phyloP scores from a whole-genome alignment of 768 basidiomycete genomes.

The Hygrophorus russula region DNA sequence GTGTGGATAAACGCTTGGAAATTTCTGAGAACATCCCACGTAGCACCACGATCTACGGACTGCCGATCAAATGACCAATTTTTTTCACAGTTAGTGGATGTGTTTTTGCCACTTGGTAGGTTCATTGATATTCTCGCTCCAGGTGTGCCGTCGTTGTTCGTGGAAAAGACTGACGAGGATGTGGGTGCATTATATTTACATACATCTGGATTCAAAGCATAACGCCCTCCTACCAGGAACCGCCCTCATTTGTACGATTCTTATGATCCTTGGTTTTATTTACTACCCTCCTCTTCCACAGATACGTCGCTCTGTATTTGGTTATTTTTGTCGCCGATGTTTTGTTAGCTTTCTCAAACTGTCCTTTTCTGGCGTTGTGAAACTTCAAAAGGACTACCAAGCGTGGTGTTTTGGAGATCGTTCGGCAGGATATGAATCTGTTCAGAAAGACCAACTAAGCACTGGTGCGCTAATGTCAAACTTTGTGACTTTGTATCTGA shows the following conservation, averaged over 20 bases:
- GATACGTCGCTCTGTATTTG: slow-evolving; percentile 71
- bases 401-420: slow-evolving; percentile 45
- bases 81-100: slow-evolving; percentile 37
- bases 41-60: slow-evolving; percentile 41
- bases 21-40: neutral
- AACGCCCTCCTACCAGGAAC: slow-evolving; percentile 14
- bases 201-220: neutral
- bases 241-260: slow-evolving; percentile 20
- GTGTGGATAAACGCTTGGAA: neutral
- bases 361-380: slow-evolving; percentile 60
- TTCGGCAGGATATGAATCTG: slow-evolving; percentile 34
- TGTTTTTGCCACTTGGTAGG: neutral
- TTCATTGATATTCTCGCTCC: neutral
- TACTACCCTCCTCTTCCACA: slow-evolving; percentile 16
- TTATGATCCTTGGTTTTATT: neutral
- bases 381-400: slow-evolving; percentile 56
- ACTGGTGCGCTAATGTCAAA: slow-evolving; percentile 22
- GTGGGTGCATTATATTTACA: slow-evolving; percentile 17
- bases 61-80: slow-evolving; percentile 51
- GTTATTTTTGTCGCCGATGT: slow-evolving; percentile 72
- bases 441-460: slow-evolving; percentile 43
- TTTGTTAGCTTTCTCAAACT: slow-evolving; percentile 66
- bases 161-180: slow-evolving; percentile 48
- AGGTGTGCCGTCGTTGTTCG: slow-evolving; percentile 50
- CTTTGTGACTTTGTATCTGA: neutral